Percentiles rank a stretch among this genome's conserved stretches.
Evolutionary conservation across 345 rosid genomes (phyloP).

Genomic region (Syzygium jambos): DNA sequence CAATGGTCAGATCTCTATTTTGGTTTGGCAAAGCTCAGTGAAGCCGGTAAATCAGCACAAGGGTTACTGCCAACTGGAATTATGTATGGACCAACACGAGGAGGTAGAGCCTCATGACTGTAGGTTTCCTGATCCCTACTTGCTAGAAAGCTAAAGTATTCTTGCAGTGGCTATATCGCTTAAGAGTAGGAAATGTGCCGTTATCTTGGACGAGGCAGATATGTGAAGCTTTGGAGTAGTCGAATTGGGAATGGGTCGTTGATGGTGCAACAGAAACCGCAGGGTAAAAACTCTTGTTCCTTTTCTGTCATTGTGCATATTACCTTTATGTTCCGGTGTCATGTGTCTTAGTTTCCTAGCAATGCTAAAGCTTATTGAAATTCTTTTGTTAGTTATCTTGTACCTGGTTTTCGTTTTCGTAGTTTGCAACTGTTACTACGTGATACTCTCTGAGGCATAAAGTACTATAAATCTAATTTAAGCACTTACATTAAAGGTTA

Average conservation of each 20-base stretch:
- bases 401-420: background rate
- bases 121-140: background rate
- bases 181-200: conserved; percentile 77
- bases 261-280: conserved; percentile 66
- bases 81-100: conserved; percentile 29
- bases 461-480: background rate
- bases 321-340: background rate
- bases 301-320: background rate
- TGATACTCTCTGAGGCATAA: background rate
- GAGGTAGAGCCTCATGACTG: too few relatives aligned
- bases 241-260: conserved; percentile 37
- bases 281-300: conserved; percentile 22
- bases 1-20: conserved; percentile 78
- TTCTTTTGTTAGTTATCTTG: background rate
- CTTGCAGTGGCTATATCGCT: conserved; percentile 46
- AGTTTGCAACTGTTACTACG: background rate
- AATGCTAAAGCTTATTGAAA: background rate
- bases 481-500: background rate
- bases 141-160: background rate
- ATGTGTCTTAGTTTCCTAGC: background rate
- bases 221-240: conserved; percentile 47
- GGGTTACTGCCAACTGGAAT: conserved; percentile 54
- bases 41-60: conserved; percentile 72
- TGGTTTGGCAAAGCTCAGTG: conserved; percentile 78
- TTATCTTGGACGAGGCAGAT: conserved; percentile 55